A percentile compares a stretch with the other conserved stretches of the same genome.
phyloP scores from a whole-genome alignment of 2,329 filamentous ascomycete genomes.

The Dryadomyces sulphureus region DNA sequence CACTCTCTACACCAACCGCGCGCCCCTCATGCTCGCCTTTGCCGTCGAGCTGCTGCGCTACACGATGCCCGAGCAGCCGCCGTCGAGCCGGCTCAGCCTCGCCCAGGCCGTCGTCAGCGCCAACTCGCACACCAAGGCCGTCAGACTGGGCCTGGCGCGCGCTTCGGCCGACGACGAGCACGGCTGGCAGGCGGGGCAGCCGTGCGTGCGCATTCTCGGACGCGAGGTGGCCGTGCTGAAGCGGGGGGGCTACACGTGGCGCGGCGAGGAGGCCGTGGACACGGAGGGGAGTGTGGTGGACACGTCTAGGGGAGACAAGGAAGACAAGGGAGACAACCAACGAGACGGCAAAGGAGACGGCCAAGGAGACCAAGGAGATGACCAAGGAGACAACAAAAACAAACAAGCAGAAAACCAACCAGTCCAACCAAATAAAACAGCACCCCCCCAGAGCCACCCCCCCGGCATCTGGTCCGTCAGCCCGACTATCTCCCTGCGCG shows the following conservation, averaged over 20 bases:
- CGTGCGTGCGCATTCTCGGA: constrained; percentile 55
- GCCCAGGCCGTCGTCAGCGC: constrained; percentile 73
- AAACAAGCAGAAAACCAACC: constrained; percentile 9
- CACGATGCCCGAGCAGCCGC: constrained; percentile 75
- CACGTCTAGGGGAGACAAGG: constrained; percentile 1
- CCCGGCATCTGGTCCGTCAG: constrained; percentile 32
- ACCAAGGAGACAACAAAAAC: constrained; percentile 2
- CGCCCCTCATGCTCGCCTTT: constrained; percentile 71
- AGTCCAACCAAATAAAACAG: constrained; percentile 5
- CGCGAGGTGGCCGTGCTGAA: constrained; percentile 63
- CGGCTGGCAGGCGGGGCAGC: constrained; percentile 62
- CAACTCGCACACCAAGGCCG: constrained; percentile 64
- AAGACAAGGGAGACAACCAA: constrained; percentile 3
- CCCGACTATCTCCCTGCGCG: constrained; percentile 32
- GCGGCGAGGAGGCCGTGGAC: constrained; percentile 21
- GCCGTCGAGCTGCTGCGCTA: constrained; percentile 57
- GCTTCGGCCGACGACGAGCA: constrained; percentile 57
- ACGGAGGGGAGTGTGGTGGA: constrained; percentile 7
- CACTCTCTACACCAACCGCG: constrained; percentile 54
- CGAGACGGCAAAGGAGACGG: too few relatives aligned
- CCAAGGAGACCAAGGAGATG: background rate
- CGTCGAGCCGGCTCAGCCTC: constrained; percentile 69
- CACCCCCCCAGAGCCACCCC: constrained; percentile 5
- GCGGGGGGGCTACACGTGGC: constrained; percentile 57
- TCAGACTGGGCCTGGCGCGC: constrained; percentile 59